Conservation (phyloP, 208 protist genomes). For the Crithidia brevicula region DNA sequence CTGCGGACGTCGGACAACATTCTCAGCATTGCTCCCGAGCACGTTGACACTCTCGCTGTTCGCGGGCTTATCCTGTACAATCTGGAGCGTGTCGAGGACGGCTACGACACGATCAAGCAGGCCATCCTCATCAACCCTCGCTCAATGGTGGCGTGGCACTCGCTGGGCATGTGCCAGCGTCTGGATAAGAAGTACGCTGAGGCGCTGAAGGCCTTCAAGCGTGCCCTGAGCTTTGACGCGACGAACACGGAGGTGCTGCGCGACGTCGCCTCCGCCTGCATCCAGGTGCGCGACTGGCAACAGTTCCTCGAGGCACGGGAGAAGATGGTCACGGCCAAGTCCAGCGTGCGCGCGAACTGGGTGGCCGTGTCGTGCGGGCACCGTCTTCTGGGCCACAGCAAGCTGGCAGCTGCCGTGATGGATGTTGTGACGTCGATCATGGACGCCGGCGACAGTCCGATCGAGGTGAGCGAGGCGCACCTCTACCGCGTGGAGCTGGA, state of each 20-base stretch:
- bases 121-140: constrained; percentile 57
- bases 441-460: constrained; percentile 65
- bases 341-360: constrained; percentile 89
- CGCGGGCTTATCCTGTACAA: constrained; percentile 79
- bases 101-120: constrained; percentile 59
- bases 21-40: constrained; percentile 63
- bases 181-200: constrained; percentile 90
- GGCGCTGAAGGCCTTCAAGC: constrained; percentile 94
- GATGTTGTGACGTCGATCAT: constrained; percentile 84
- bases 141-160: constrained; percentile 94
- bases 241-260: constrained; percentile 90
- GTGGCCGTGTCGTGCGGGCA: constrained; percentile 83
- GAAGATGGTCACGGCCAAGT: constrained; percentile 88
- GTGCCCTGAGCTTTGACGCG: constrained; percentile 67
- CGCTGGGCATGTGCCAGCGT: constrained; percentile 92
- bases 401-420: constrained; percentile 75
- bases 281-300: constrained; percentile 93
- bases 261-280: constrained; percentile 89
- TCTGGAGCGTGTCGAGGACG: constrained; percentile 77
- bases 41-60: constrained; percentile 86
- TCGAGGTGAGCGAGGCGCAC: constrained; percentile 80
- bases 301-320: constrained; percentile 88
- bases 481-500: constrained; percentile 80
- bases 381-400: constrained; percentile 71
- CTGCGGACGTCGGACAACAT: constrained; percentile 78